Conservation (phyloP, 176 grass and related monocot species). For the Carex scoparia region DNA sequence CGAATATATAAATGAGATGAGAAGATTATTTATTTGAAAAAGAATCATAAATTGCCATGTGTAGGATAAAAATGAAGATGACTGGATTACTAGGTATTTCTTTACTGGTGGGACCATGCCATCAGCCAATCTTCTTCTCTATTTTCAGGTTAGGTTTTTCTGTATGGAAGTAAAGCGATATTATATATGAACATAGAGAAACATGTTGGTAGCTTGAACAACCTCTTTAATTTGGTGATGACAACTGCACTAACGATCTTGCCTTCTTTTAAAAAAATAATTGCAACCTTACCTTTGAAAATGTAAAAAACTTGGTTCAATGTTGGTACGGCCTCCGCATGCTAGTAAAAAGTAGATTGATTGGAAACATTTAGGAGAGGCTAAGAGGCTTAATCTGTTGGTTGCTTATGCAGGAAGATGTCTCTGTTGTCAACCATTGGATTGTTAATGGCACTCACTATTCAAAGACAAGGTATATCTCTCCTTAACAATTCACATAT, state of each 20-base stretch:
- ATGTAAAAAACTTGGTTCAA: neutral
- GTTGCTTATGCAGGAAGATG: slow-evolving; percentile 56
- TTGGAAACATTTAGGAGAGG: neutral
- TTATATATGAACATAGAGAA: neutral
- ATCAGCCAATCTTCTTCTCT: slow-evolving; percentile 84
- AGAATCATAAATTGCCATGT: neutral
- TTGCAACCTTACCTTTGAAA: neutral
- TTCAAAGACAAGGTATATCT: slow-evolving; percentile 70
- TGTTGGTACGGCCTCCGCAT: neutral
- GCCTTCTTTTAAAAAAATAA: neutral
- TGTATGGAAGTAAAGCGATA: neutral
- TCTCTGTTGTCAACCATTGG: slow-evolving; percentile 74
- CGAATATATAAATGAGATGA: neutral
- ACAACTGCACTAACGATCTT: neutral
- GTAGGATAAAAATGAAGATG: slow-evolving; percentile 95
- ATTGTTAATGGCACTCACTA: slow-evolving; percentile 83
- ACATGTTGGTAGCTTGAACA: neutral
- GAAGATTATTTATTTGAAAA: neutral
- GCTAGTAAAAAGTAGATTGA: neutral
- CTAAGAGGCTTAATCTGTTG: neutral
- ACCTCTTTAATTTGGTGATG: neutral
- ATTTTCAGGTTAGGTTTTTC: slow-evolving; percentile 66
- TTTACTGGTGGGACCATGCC: slow-evolving; percentile 95
- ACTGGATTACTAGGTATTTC: slow-evolving; percentile 98
- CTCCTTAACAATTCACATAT: slow-evolving; percentile 11